Percentiles rank a stretch among this genome's conserved stretches.
Evolutionary conservation across 352 stramenopile species (phyloP).

Genomic region (Phytophthora lateralis): DNA sequence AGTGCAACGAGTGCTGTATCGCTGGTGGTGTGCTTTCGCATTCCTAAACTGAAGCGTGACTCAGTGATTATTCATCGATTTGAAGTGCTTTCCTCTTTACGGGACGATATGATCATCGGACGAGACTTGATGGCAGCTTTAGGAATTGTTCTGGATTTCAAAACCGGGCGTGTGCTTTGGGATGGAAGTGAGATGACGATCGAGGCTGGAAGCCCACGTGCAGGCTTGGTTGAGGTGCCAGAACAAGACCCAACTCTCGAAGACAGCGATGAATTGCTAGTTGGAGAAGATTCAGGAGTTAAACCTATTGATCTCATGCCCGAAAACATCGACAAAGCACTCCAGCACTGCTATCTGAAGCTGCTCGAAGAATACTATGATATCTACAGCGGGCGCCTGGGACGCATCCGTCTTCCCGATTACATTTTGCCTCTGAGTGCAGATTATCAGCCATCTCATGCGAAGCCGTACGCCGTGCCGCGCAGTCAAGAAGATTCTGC

Average conservation of each 20-base stretch:
- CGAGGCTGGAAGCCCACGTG: neutral
- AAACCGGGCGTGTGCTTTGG: neutral
- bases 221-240: no score
- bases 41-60: no score
- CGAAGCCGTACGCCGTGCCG: neutral
- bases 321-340: neutral
- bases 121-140: neutral
- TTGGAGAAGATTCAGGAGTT: neutral
- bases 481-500: conserved; percentile 7
- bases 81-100: neutral
- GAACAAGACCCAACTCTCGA: neutral
- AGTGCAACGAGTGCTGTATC: no score
- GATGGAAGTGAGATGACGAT: conserved; percentile 2
- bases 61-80: no score
- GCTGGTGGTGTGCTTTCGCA: no score
- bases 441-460: no score
- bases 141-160: conserved; percentile 10
- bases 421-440: no score
- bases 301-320: neutral
- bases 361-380: conserved; percentile 3
- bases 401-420: neutral
- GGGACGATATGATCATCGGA: conserved; percentile 1
- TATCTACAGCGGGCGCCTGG: conserved; percentile 2
- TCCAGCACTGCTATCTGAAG: conserved; percentile 14
- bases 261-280: neutral